These are phyloP conservation scores for Cladosporium sp. DNA, from an alignment of 2,329 filamentous ascomycete genomes.

Conservation along the genomic window DNA sequence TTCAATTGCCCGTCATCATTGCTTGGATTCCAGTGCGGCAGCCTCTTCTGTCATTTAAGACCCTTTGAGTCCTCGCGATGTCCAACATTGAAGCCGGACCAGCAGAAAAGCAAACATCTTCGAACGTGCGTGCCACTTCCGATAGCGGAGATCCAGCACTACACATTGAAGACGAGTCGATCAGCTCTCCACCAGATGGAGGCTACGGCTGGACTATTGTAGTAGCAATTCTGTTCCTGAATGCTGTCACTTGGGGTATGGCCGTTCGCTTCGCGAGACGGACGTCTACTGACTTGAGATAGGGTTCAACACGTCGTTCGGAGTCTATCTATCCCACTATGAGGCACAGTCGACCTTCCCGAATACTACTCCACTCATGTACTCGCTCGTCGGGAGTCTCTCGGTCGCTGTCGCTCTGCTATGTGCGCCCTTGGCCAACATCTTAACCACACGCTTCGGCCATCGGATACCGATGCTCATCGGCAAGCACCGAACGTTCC, in stretches of 20 bases:
- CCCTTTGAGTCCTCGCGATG: not conserved
- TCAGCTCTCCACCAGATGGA: conserved; percentile 34
- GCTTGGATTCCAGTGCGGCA: too few relatives aligned
- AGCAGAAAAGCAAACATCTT: not conserved
- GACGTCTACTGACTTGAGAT: conserved; percentile 10
- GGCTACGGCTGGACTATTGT: conserved; percentile 43
- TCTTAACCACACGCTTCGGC: conserved; percentile 13
- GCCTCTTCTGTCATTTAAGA: not conserved
- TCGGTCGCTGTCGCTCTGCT: conserved; percentile 41
- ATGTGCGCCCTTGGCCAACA: conserved; percentile 12
- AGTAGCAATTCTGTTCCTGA: conserved; percentile 33
- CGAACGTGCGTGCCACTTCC: not conserved
- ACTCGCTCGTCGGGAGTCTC: conserved; percentile 46
- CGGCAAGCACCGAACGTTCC: not conserved
- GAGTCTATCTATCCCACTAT: conserved; percentile 49
- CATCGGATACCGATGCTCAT: conserved; percentile 6
- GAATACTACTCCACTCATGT: conserved; percentile 41
- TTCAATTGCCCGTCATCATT: not conserved
- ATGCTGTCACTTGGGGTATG: conserved; percentile 39
- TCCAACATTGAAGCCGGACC: not conserved
- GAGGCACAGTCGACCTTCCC: conserved; percentile 40
- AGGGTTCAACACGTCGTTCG: conserved; percentile 37
- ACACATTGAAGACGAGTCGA: not conserved
- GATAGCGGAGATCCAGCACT: not conserved
- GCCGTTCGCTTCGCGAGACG: conserved; percentile 14